These are phyloP conservation scores for Scheffersomyces cryptocercus DNA, from an alignment of 1,139 yeast genomes.

Conservation along the genomic window DNA sequence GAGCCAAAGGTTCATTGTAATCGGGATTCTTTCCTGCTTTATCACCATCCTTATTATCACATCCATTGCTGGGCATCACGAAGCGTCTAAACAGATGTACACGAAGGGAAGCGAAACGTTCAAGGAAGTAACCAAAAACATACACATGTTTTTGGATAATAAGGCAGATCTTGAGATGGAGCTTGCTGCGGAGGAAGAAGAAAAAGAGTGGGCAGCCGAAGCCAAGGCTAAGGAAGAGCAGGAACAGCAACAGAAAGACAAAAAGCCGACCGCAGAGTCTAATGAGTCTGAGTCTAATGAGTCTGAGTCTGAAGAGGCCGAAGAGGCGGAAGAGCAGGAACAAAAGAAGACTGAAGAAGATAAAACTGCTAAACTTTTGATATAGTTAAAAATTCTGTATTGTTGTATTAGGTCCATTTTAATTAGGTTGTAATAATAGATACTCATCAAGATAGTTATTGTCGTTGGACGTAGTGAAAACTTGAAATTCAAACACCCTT, in stretches of 20 bases:
- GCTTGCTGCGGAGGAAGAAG: slow-evolving; percentile 11
- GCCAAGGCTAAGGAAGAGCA: slow-evolving; percentile 7
- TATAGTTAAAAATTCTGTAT: too few species aligned
- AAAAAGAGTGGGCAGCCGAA: slow-evolving; percentile 8
- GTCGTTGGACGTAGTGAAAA: too few species aligned
- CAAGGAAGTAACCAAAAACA: slow-evolving; percentile 5
- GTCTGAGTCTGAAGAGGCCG: not conserved
- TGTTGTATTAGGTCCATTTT: too few species aligned
- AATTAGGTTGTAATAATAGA: too few species aligned
- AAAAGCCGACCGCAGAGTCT: not conserved
- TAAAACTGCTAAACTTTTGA: not conserved
- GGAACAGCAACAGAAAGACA: slow-evolving; percentile 9
- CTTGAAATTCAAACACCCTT: slow-evolving; percentile 27
- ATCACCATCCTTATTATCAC: slow-evolving; percentile 23
- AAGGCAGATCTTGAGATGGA: slow-evolving; percentile 8
- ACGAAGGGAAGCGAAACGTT: slow-evolving; percentile 18
- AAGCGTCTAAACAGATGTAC: slow-evolving; percentile 11
- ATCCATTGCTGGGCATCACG: slow-evolving; percentile 15
- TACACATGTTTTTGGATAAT: slow-evolving; percentile 1
- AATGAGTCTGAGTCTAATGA: not conserved
- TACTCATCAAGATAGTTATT: too few species aligned
- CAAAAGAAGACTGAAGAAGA: not conserved
- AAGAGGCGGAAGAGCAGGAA: slow-evolving; percentile 1
- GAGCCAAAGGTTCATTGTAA: slow-evolving; percentile 26
- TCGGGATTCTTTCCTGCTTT: slow-evolving; percentile 23